phyloP scores from a whole-genome alignment of 148 eudicot species.

The Rhododendron kiyosumense region DNA sequence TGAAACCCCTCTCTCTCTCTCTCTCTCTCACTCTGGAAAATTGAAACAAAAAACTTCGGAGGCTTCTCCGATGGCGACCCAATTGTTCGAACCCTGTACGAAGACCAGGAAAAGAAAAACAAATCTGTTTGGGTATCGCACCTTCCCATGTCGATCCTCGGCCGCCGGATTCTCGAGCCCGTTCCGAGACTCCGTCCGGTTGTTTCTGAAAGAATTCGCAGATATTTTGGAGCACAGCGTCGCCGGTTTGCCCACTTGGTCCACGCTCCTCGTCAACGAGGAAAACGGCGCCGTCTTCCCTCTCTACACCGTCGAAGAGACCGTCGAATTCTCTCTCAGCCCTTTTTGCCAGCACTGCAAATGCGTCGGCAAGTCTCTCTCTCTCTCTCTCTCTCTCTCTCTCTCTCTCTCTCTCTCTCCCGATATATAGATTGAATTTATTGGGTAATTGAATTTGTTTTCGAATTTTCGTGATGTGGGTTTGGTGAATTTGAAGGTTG shows the following conservation, averaged over 20 bases:
- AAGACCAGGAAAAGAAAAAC: conserved; percentile 31
- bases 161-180: conserved; percentile 24
- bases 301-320: conserved; percentile 56
- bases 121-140: conserved; percentile 27
- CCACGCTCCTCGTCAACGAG: conserved; percentile 36
- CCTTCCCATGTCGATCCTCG: conserved; percentile 28
- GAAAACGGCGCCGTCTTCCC: conserved; percentile 32
- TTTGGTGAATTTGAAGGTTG: conserved; percentile 24
- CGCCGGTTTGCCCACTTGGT: conserved; percentile 50
- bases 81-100: conserved; percentile 25
- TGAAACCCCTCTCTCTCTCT: conserved; percentile 3
- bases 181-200: conserved; percentile 52
- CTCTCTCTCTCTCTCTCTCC: background rate
- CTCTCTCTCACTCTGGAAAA: background rate
- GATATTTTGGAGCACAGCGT: conserved; percentile 35
- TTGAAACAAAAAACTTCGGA: background rate
- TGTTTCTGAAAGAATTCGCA: conserved; percentile 42
- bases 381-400: background rate
- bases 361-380: conserved; percentile 19
- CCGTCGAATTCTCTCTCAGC: conserved; percentile 20
- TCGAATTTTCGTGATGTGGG: background rate
- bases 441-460: background rate
- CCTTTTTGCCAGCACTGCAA: conserved; percentile 53
- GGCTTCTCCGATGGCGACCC: conserved; percentile 29
- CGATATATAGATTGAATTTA: background rate